A percentile compares a stretch with the other conserved stretches of the same genome.
Conservation (phyloP, 306 rosid species). For the Cucumis melo region DNA sequence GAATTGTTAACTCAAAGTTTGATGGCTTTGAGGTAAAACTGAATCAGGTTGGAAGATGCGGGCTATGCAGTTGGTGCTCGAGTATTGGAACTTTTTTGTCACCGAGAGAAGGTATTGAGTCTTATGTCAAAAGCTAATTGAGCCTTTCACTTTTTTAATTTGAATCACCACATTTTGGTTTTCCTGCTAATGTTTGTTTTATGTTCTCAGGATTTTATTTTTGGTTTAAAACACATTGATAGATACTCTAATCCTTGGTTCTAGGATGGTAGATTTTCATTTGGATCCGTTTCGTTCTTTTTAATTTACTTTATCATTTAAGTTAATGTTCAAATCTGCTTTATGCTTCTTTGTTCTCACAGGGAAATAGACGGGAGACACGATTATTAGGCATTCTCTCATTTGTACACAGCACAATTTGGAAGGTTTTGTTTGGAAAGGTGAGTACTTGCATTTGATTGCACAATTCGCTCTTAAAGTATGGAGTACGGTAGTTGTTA, state of each 20-base stretch:
- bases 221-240: too few species aligned
- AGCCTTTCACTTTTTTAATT: not conserved
- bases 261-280: not conserved
- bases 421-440: slow-evolving; percentile 98
- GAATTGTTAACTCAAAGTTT: not conserved
- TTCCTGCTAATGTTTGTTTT: not conserved
- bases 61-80: slow-evolving; percentile 98
- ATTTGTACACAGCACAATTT: slow-evolving; percentile 93
- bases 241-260: not conserved
- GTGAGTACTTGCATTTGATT: slow-evolving; percentile 21
- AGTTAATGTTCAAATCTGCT: not conserved
- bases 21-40: slow-evolving; percentile 10
- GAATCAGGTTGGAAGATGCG: slow-evolving; percentile 80
- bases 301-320: not conserved
- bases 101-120: slow-evolving; percentile 70
- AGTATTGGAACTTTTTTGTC: slow-evolving; percentile 91
- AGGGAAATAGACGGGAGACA: slow-evolving; percentile 98
- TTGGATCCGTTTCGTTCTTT: not conserved
- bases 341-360: slow-evolving; percentile 17
- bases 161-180: not conserved
- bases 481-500: not conserved
- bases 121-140: not conserved
- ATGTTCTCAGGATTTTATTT: too few species aligned
- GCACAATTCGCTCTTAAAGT: not conserved
- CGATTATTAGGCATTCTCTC: slow-evolving; percentile 79